phyloP scores from a whole-genome alignment of 768 basidiomycete species.

The Mycena polygramma region DNA sequence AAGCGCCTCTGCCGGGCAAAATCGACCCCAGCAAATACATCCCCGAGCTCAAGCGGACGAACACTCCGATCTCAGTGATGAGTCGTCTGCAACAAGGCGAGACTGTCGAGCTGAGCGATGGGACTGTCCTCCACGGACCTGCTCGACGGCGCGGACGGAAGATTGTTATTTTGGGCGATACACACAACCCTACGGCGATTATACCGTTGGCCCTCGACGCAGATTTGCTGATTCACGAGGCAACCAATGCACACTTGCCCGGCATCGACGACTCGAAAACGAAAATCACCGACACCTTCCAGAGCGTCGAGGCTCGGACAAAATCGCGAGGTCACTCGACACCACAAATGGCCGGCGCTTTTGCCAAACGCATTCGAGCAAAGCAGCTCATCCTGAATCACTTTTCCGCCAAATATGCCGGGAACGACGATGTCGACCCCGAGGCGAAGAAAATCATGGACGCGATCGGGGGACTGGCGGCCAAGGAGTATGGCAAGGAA shows the following conservation, averaged over 20 bases:
- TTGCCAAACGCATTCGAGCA: conserved; percentile 77
- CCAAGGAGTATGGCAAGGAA: conserved; percentile 63
- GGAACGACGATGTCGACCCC: conserved; percentile 66
- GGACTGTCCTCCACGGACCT: conserved; percentile 79
- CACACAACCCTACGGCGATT: conserved; percentile 82
- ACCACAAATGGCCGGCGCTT: conserved; percentile 89
- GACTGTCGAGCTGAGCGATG: conserved; percentile 74
- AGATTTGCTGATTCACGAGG: conserved; percentile 88
- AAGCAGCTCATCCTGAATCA: conserved; percentile 82
- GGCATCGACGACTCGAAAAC: conserved; percentile 67
- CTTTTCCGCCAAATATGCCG: conserved; percentile 85
- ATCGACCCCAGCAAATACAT: conserved; percentile 77
- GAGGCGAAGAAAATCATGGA: conserved; percentile 70
- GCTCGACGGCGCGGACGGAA: conserved; percentile 76
- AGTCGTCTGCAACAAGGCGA: conserved; percentile 75
- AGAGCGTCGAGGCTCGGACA: conserved; percentile 71
- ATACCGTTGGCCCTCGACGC: conserved; percentile 70
- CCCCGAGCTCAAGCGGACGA: conserved; percentile 77
- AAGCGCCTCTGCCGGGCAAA: conserved; percentile 82
- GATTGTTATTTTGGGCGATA: conserved; percentile 87
- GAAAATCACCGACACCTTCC: conserved; percentile 71
- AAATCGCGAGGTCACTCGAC: conserved; percentile 91
- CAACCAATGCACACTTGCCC: conserved; percentile 88
- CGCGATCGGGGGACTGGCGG: conserved; percentile 71
- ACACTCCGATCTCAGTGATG: conserved; percentile 77